Evolutionary conservation across 352 stramenopile genomes (phyloP).

Genomic region (Albugo laibachii): DNA sequence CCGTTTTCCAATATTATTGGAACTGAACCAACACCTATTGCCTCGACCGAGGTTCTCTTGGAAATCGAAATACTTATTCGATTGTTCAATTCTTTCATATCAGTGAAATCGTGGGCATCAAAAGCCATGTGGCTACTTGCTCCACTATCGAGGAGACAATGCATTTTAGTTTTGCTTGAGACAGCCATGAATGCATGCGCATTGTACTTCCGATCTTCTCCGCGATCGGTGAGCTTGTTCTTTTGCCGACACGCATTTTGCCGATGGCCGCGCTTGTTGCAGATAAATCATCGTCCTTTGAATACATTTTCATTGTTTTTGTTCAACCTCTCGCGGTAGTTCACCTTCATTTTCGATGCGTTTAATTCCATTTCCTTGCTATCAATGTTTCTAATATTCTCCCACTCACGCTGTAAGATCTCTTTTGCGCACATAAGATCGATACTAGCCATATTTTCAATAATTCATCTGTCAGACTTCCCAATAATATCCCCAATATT

Average conservation of each 20-base stretch:
- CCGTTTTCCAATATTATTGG: conserved; percentile 1
- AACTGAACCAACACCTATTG: no score
- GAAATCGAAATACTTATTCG: conserved; percentile 5
- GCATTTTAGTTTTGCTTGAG: no score
- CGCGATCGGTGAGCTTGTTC: neutral
- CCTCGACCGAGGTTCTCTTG: conserved; percentile 3
- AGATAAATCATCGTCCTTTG: neutral
- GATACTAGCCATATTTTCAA: conserved; percentile 2
- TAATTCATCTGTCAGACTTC: conserved; percentile 7
- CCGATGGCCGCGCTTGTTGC: no score
- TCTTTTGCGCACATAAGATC: conserved; percentile 7
- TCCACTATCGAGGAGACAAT: conserved; percentile 9
- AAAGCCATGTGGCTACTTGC: conserved; percentile 10
- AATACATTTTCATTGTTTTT: no score
- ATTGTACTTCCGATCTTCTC: neutral
- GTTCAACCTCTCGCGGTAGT: no score
- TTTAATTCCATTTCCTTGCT: neutral
- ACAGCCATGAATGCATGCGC: neutral
- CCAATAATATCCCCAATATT: conserved; percentile 2
- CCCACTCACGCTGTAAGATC: conserved; percentile 7
- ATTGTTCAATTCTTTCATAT: neutral
- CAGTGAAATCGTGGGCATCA: conserved; percentile 2
- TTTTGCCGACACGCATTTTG: neutral
- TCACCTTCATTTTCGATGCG: neutral
- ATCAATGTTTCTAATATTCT: neutral